Base-by-base conservation (phyloP, 805 yeast species). In the Metschnikowia koreensis region DNA sequence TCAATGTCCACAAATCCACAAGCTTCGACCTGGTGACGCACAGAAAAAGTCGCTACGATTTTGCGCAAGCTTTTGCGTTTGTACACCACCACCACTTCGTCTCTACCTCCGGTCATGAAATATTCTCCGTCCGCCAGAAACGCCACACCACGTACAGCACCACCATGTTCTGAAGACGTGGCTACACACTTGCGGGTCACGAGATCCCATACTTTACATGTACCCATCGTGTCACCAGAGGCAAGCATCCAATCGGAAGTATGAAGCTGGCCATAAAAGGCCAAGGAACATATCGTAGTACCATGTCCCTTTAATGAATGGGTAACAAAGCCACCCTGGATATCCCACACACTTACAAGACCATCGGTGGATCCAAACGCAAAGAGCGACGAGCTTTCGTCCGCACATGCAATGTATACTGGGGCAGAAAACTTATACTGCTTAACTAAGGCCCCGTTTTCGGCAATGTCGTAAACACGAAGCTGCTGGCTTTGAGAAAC, bases 341-440 rank as follows among this genome's bases (percentile, higher is more conserved):
- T 79, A 67, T 94, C 99, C 86, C 96, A 91, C 1, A 94, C 96
- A 42, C 89, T 84, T 15, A 92, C 87, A 40, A 84, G 80, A 44
- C 99, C 98, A 68, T 94, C 99, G 0, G 97, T 87, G 44, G 96
- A 91, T 38, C 99, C 99, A 63, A 94, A 84, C 16, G 97, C 96
- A 62, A 92, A 81, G 37, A 94, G 74, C 2, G 96, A 83, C 2
- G 96, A 86, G 0, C 97, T 89, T 2, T 80, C 66, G 67, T 94
- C 99, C 22, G 81, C 81, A 10, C 86, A 76, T 42, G 90, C 79
- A 10, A 90, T 85, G 66, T 88, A 89, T 1, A 89, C 87, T 1
- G 97, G 97, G 1, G 97, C 86, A 2, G 89, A 73, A 42, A 87
- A 65, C 64, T 81, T 86, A 70, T 79, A 77, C 13, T 75, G 71